phyloP scores from a whole-genome alignment of 2,329 filamentous ascomycete genomes.

The Calonectria hongkongensis region DNA sequence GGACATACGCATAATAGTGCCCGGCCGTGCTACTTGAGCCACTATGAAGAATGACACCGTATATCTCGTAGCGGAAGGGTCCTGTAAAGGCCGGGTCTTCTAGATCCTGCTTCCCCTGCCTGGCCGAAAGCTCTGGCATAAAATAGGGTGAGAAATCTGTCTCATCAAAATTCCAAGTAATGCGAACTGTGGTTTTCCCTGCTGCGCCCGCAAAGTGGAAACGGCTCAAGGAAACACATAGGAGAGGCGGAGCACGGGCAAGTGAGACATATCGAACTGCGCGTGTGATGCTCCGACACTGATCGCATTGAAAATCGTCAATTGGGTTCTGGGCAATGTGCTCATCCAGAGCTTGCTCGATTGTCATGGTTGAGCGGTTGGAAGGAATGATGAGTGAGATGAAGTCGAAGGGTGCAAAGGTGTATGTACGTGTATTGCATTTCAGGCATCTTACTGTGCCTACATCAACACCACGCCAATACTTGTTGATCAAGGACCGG shows the following conservation, averaged over 20 bases:
- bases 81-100: constrained; percentile 65
- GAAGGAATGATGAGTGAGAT: constrained; percentile 66
- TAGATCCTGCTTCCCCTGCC: constrained; percentile 56
- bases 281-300: constrained; percentile 80
- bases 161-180: constrained; percentile 85
- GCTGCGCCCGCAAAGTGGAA: constrained; percentile 62
- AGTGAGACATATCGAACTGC: constrained; percentile 84
- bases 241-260: constrained; percentile 85
- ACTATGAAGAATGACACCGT: constrained; percentile 87
- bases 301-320: constrained; percentile 82
- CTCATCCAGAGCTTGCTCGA: constrained; percentile 80
- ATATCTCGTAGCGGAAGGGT: constrained; percentile 88
- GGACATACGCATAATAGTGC: constrained; percentile 86
- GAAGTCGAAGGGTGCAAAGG: constrained; percentile 71
- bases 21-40: constrained; percentile 81
- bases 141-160: constrained; percentile 73
- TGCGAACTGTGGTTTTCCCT: constrained; percentile 81
- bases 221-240: constrained; percentile 85
- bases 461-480: constrained; percentile 87
- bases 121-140: constrained; percentile 55
- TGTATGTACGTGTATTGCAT: constrained; percentile 70
- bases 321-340: constrained; percentile 82
- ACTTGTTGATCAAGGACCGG: constrained; percentile 84
- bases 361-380: constrained; percentile 56
- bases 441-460: constrained; percentile 81